Evolutionary conservation across 2,329 filamentous ascomycete genomes (phyloP).

Genomic region (Ophiostoma angusticollis): DNA sequence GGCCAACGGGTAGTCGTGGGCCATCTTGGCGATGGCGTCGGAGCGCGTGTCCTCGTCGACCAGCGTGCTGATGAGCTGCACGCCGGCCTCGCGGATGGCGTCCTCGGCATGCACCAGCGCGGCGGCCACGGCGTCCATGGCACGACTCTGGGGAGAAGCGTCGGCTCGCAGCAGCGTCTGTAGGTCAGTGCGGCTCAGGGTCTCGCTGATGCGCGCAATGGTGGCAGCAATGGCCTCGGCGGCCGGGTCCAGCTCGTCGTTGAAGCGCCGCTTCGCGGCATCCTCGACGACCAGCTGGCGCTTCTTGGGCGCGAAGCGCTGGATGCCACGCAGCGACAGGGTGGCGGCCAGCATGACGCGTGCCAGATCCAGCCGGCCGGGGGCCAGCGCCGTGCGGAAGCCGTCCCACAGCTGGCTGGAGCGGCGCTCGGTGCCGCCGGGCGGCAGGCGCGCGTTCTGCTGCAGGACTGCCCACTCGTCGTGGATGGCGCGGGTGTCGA

Average conservation of each 20-base stretch:
- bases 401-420: constrained; percentile 69
- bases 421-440: constrained; percentile 51
- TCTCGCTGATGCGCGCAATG: constrained; percentile 62
- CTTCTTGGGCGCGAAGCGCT: constrained; percentile 52
- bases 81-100: constrained; percentile 64
- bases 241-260: constrained; percentile 49
- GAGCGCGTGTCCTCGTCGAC: constrained; percentile 50
- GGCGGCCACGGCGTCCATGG: constrained; percentile 62
- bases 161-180: constrained; percentile 58
- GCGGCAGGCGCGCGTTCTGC: constrained; percentile 46
- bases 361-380: constrained; percentile 58
- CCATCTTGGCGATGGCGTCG: constrained; percentile 35
- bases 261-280: constrained; percentile 55
- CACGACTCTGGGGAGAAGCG: constrained; percentile 37
- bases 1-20: constrained; percentile 31
- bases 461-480: constrained; percentile 57
- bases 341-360: constrained; percentile 60
- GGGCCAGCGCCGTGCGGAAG: constrained; percentile 54
- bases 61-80: constrained; percentile 71
- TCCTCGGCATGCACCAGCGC: constrained; percentile 71
- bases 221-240: constrained; percentile 54
- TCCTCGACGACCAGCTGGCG: constrained; percentile 27
- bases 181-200: constrained; percentile 55
- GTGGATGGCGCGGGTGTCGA: constrained; percentile 59
- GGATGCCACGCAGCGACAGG: constrained; percentile 58